A percentile compares a stretch with the other conserved stretches of the same genome.
Evolutionary conservation across 192 early-diverging fungal genomes (phyloP).

Genomic region (Allomyces macrogynus): DNA sequence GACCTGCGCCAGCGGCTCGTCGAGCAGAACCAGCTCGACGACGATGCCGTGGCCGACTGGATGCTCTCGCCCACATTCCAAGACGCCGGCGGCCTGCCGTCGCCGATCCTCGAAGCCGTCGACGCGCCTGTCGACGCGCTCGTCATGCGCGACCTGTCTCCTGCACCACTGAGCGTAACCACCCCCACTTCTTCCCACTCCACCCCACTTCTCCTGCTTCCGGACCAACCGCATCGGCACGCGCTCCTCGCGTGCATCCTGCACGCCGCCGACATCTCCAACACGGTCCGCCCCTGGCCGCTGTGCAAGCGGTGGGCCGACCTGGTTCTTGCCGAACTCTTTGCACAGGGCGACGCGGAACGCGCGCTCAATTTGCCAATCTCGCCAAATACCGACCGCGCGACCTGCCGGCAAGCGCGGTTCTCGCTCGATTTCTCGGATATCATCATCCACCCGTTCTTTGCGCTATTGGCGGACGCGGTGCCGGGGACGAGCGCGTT

Average conservation of each 20-base stretch:
- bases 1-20: background rate
- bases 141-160: background rate
- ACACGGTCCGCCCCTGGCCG: background rate
- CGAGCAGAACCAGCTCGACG: background rate
- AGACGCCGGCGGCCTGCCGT: background rate
- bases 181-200: no score
- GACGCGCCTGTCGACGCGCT: background rate
- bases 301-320: background rate
- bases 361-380: background rate
- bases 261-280: background rate
- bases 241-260: background rate
- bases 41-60: background rate
- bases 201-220: background rate
- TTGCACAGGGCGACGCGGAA: background rate
- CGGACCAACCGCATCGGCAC: background rate
- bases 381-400: background rate
- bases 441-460: background rate
- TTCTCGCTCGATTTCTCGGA: background rate
- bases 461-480: background rate
- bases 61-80: background rate
- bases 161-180: background rate
- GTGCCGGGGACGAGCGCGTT: background rate
- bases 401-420: background rate
- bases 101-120: background rate
- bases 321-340: background rate